Percentiles rank a stretch among this genome's conserved stretches.
Conservation (phyloP, 441 rosid genomes). For the Brassica hybrid region DNA sequence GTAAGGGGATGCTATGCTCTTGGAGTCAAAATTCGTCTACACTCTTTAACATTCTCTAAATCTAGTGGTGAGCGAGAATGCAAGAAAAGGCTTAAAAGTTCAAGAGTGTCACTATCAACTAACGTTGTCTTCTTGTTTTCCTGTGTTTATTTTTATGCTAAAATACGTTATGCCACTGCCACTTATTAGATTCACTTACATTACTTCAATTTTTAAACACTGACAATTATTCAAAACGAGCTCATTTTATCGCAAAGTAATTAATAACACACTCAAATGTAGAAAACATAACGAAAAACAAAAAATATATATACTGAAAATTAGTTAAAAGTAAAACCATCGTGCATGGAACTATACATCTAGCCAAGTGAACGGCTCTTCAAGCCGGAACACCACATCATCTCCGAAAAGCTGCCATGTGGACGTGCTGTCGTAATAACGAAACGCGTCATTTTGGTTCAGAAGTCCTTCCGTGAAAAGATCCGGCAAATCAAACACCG, state of each 20-base stretch:
- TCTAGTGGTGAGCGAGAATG: background rate
- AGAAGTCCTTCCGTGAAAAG: conserved; percentile 52
- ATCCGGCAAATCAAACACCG: conserved; percentile 80
- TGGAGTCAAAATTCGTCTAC: background rate
- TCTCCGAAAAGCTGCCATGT: conserved; percentile 68
- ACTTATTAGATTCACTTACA: conserved; percentile 11
- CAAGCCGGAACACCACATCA: conserved; percentile 61
- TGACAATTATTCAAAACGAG: background rate
- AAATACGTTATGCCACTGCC: background rate
- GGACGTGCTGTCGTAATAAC: conserved; percentile 41
- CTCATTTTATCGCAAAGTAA: background rate
- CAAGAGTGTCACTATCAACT: conserved; percentile 25
- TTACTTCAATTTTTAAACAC: background rate
- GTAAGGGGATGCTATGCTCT: background rate
- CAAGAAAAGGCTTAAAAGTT: background rate
- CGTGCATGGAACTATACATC: conserved; percentile 5
- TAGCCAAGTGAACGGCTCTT: conserved; percentile 56
- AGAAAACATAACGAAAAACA: background rate
- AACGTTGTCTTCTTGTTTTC: conserved; percentile 8
- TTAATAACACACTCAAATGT: background rate
- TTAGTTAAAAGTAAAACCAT: background rate
- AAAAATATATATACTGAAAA: too few relatives aligned
- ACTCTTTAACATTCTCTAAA: background rate
- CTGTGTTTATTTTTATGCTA: background rate
- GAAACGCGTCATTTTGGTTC: conserved; percentile 44